Base-by-base conservation (phyloP, 805 yeast species). In the Lipomyces orientalis region DNA sequence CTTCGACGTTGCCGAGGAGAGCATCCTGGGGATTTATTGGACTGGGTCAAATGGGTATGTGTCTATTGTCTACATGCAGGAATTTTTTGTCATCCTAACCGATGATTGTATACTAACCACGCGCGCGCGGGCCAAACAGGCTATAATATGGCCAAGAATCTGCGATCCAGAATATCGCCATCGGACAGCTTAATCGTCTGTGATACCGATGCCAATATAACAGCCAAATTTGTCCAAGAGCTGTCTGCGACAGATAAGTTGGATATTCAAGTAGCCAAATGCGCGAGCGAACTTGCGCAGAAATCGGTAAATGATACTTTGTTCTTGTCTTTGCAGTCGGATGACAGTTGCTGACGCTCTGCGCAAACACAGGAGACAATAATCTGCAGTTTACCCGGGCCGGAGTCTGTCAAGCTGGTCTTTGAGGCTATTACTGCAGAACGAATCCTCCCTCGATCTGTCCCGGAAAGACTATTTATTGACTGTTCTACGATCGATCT, bases 41-140 rank as follows among this genome's bases (percentile, higher is more conserved):
- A 52, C 55, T 52, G 55, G 55, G 55, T 52, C 55, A 52, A 52
- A 52, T 52, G 55, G 55, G 55, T 52, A 52, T 52, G 55, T 25
- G 55, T 25, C n/a, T n/a, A 12, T 25, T 10, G 55, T 52, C 34
- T 52, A 22, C 54, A 49, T n/a, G 54, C 54, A 8, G 22, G 22
- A 49, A 3, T 9, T 49, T 9, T 49, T n/a, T 49, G 22, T 49
- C 54, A 49, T 49, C 25, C 54, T 49, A 52, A 52, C 25, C 55
- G 33, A 22, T 39, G n/a, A 22, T 12, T 52, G 7, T 52, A 52
- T 8, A 52, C 55, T 52, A 16, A 52, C 35, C 19, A 25, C 54
- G 54, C 54, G 16, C 54, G 54, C 54, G 16, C 7, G 33, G 10
- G 31, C 8, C 16, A 52, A 52, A 9, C 33, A 52, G 55, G 55